Percentiles rank a stretch among this genome's conserved stretches.
Conservation (phyloP, 495 filamentous ascomycete genomes). For the Tuber aestivum region DNA sequence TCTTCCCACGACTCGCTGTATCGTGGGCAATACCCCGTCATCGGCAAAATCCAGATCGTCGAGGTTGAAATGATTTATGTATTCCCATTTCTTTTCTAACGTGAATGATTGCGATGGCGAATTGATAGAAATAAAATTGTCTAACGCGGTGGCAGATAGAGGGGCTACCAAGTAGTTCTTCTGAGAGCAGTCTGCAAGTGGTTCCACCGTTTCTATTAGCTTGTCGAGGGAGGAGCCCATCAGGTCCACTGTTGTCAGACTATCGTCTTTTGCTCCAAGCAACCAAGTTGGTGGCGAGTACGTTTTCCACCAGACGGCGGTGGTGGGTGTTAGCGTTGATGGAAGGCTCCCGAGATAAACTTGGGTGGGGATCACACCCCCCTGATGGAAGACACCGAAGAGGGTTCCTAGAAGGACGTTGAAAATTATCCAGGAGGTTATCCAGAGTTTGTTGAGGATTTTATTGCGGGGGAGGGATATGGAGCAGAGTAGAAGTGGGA, state of each 20-base stretch:
- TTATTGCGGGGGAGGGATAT: conserved; percentile 56
- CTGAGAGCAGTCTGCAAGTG: conserved; percentile 55
- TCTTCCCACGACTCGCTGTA: conserved; percentile 69
- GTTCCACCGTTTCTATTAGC: conserved; percentile 56
- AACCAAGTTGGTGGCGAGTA: conserved; percentile 93
- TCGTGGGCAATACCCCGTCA: conserved; percentile 71
- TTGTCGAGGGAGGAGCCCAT: conserved; percentile 67
- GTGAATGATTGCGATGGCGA: conserved; percentile 44
- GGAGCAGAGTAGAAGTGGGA: conserved; percentile 84
- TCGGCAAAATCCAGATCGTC: conserved; percentile 87
- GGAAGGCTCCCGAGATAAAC: conserved; percentile 40
- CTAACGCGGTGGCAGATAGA: conserved; percentile 65
- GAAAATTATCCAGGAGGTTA: conserved; percentile 71
- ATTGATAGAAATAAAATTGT: conserved; percentile 47
- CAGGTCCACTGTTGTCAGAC: conserved; percentile 66
- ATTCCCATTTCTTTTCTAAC: conserved; percentile 65
- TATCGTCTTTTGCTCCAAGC: conserved; percentile 61
- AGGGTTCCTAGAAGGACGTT: conserved; percentile 70
- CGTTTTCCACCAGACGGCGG: conserved; percentile 94
- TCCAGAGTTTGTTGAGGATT: conserved; percentile 51
- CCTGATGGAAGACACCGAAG: conserved; percentile 93
- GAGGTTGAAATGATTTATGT: conserved; percentile 71
- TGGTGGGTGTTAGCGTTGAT: conserved; percentile 50
- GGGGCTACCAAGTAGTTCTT: conserved; percentile 63
- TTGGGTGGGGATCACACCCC: conserved; percentile 80